phyloP scores from a whole-genome alignment of 148 eudicot species.

The Pharnaceum exiguum region DNA sequence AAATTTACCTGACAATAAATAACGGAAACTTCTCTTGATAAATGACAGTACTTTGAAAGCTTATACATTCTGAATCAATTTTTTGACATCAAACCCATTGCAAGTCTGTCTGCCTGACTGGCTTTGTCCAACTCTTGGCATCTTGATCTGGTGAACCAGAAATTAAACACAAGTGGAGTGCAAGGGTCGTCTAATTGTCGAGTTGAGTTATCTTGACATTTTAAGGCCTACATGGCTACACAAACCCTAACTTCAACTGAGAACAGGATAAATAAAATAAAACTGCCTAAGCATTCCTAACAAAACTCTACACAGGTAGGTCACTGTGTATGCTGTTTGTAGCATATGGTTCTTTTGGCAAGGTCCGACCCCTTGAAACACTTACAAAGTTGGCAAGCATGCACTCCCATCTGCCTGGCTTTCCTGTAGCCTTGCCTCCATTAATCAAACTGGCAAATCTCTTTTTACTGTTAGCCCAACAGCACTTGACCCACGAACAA shows the following conservation, averaged over 20 bases:
- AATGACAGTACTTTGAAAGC: no score
- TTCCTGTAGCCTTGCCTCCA: constrained; percentile 8
- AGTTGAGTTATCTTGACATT: constrained; percentile 18
- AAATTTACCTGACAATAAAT: no score
- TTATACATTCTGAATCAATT: no score
- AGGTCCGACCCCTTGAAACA: not conserved
- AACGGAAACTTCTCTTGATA: no score
- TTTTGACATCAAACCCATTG: no score
- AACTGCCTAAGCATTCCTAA: constrained; percentile 6
- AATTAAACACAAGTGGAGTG: no score
- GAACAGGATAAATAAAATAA: not conserved
- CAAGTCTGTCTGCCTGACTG: no score
- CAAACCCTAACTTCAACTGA: not conserved
- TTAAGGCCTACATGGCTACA: constrained; percentile 8
- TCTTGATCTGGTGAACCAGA: no score
- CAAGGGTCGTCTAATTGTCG: constrained; percentile 3
- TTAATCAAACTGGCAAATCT: not conserved
- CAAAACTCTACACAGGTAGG: constrained; percentile 28
- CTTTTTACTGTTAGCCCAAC: not conserved
- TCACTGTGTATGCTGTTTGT: constrained; percentile 16
- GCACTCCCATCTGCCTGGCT: not conserved
- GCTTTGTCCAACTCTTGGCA: no score
- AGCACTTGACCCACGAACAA: constrained; percentile 12
- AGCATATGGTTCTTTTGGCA: not conserved
- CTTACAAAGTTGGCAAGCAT: not conserved